Evolutionary conservation across 140 eudicot species (phyloP).

Genomic region (Anethum foeniculum): DNA sequence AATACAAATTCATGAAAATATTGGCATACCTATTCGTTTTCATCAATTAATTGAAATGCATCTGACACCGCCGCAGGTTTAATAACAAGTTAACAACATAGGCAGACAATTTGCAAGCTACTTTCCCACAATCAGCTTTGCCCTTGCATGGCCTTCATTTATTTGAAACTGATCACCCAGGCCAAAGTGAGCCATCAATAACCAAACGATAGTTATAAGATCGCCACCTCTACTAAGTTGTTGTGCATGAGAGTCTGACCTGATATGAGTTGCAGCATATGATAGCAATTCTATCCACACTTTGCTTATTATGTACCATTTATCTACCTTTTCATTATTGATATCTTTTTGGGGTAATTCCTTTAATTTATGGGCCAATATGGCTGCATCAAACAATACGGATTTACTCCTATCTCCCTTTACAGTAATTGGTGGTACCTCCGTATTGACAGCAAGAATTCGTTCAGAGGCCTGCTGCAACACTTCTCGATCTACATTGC

Average conservation of each 20-base stretch:
- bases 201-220: slow-evolving; percentile 41
- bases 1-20: neutral
- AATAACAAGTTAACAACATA: neutral
- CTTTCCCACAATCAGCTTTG: slow-evolving; percentile 43
- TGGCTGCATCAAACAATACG: slow-evolving; percentile 38
- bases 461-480: slow-evolving; percentile 16
- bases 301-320: slow-evolving; percentile 46
- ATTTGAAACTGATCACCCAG: slow-evolving; percentile 43
- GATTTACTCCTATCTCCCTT: slow-evolving; percentile 51
- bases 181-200: slow-evolving; percentile 44
- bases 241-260: slow-evolving; percentile 38
- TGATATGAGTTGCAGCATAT: slow-evolving; percentile 35
- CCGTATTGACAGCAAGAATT: slow-evolving; percentile 23
- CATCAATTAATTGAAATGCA: neutral
- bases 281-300: slow-evolving; percentile 53
- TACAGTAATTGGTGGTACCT: slow-evolving; percentile 25
- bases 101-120: slow-evolving; percentile 3
- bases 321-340: neutral
- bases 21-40: neutral
- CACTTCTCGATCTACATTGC: neutral
- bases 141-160: slow-evolving; percentile 41
- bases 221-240: slow-evolving; percentile 48
- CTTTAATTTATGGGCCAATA: slow-evolving; percentile 35
- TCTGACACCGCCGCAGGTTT: neutral
- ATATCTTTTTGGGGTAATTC: slow-evolving; percentile 2